Base-by-base conservation (phyloP, 2,329 filamentous ascomycete genomes). In the Microsporum audouinii region DNA sequence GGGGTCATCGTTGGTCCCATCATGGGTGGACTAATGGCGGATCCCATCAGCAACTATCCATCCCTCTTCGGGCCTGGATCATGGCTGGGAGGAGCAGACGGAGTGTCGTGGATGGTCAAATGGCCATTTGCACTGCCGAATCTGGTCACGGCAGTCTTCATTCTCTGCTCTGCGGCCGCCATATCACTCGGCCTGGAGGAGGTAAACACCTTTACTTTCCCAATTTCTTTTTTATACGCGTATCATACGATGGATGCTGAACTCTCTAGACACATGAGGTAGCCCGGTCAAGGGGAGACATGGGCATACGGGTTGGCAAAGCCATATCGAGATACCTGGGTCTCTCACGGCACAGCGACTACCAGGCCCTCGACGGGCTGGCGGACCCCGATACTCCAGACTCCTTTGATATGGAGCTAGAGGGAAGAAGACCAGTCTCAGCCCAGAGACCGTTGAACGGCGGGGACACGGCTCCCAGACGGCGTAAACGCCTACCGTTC, bases 121-220 rank as follows among this genome's bases (percentile, higher is more conserved):
- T 89, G 84, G 72, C 87, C 87, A 0, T 89, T 86, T 72, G 85
- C 85, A 0, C 73, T 89, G 43, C 87, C 87, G 0, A 88, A 87
- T 67, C 71, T 89, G 0, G 75, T 88, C 57, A 88, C 84, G 67
- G 84, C 83, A 1, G 63, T 79, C 0, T 84, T 87, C 61, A 78
- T 89, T 8, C 70, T 82, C 2, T 68, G 76, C 1, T 82, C 84
- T 0, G 78, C 82, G 0, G 57, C 80, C 3, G 74, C 79, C 1
- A 79, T 87, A 1, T 76, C 87, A 61, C 76, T 89, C 29, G 85
- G 84, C 10, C 77, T 89, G 1, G 85, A 89, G 70, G 87, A 89
- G 74, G 80, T 81, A 23, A 23, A 23, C 17, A 70, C 61, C 71
- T 34, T 5, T 45, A 14, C 17, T 10, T 12, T 12, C 14, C 8